phyloP scores from a whole-genome alignment of 2,329 filamentous ascomycete species.

The Calonectria montana region DNA sequence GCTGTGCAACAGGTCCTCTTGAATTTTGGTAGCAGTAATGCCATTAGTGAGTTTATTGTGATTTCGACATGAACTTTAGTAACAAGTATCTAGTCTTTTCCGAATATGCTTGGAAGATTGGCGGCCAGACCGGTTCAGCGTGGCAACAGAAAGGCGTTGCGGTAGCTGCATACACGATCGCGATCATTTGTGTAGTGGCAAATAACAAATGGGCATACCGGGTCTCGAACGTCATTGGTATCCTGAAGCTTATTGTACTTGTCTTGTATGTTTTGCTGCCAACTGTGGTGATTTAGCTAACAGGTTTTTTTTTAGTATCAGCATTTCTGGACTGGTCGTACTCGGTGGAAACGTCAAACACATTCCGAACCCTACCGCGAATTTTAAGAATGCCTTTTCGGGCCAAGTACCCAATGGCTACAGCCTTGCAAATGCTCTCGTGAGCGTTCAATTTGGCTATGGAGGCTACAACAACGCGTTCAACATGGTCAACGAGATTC shows the following conservation, averaged over 20 bases:
- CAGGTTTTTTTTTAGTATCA: constrained; percentile 49
- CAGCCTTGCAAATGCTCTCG: constrained; percentile 58
- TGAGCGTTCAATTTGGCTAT: constrained; percentile 70
- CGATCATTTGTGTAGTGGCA: constrained; percentile 62
- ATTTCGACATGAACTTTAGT: not conserved
- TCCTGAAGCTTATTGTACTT: constrained; percentile 70
- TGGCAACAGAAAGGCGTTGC: constrained; percentile 77
- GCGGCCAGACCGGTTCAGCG: constrained; percentile 57
- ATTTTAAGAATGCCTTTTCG: constrained; percentile 50
- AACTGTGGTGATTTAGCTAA: not conserved
- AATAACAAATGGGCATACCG: constrained; percentile 68
- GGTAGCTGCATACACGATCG: constrained; percentile 70
- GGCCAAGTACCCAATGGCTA: constrained; percentile 50
- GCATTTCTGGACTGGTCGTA: constrained; percentile 70
- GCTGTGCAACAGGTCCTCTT: constrained; percentile 72
- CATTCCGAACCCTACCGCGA: constrained; percentile 46
- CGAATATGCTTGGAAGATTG: constrained; percentile 70
- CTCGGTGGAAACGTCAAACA: constrained; percentile 52
- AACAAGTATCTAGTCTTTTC: constrained; percentile 60
- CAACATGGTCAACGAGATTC: constrained; percentile 71
- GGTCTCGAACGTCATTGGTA: constrained; percentile 66
- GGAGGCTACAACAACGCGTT: constrained; percentile 70
- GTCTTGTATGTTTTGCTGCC: constrained; percentile 54
- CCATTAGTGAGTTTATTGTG: constrained; percentile 52
- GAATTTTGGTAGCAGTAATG: constrained; percentile 75